These are phyloP conservation scores for Oryza officinalis DNA, from an alignment of 176 grass and related monocot genomes.

Conservation along the genomic window DNA sequence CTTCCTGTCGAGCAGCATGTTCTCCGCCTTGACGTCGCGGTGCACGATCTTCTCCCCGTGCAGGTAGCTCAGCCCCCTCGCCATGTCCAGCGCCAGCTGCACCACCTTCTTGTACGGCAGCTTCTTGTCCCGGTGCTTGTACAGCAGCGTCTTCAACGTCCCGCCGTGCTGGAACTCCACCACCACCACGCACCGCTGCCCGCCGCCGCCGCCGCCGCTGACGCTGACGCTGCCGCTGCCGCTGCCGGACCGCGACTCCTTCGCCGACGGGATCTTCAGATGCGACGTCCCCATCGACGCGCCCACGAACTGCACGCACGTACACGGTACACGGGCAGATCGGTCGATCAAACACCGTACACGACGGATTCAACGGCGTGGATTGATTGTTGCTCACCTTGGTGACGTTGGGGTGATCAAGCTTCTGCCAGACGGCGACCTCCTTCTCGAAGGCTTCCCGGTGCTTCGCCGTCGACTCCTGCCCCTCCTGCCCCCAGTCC, in stretches of 20 bases:
- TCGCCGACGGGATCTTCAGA: constrained; percentile 60
- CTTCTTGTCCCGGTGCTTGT: constrained; percentile 66
- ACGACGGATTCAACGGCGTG: not conserved
- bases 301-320: constrained; percentile 65
- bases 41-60: constrained; percentile 80
- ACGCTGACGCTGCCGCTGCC: not conserved
- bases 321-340: no score
- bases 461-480: constrained; percentile 46
- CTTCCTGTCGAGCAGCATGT: constrained; percentile 76
- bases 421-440: constrained; percentile 82
- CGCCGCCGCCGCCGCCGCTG: not conserved
- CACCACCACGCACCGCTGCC: constrained; percentile 67
- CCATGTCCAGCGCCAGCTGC: constrained; percentile 69
- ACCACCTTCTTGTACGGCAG: constrained; percentile 63
- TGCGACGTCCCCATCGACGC: constrained; percentile 75
- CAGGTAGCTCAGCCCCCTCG: constrained; percentile 74
- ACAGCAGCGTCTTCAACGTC: constrained; percentile 70
- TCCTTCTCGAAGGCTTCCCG: constrained; percentile 83
- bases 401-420: constrained; percentile 81
- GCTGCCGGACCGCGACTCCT: not conserved
- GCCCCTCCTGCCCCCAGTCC: constrained; percentile 69
- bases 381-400: constrained; percentile 42
- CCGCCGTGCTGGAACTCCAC: constrained; percentile 77
- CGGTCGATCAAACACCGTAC: not conserved
- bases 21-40: constrained; percentile 92